Percentiles rank a stretch among this genome's conserved stretches.
Evolutionary conservation across 2,329 filamentous ascomycete species (phyloP).

Genomic region (Hirsutella minnesotensis): DNA sequence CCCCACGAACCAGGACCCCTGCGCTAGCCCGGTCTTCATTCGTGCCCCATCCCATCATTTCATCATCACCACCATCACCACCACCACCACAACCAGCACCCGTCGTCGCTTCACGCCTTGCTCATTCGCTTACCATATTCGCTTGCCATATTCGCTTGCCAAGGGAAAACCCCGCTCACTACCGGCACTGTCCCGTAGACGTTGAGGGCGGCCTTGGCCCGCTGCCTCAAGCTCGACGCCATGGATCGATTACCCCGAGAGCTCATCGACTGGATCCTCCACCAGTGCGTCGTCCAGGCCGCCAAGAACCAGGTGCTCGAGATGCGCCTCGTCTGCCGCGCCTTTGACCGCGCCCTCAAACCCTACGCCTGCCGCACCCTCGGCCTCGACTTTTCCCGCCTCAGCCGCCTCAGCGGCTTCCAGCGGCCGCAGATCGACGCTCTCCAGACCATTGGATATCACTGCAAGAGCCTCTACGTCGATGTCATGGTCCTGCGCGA

Average conservation of each 20-base stretch:
- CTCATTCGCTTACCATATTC: no score
- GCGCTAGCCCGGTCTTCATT: no score
- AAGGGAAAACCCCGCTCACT: no score
- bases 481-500: constrained; percentile 42
- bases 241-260: constrained; percentile 38
- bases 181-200: no score
- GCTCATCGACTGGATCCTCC: constrained; percentile 33
- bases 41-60: no score
- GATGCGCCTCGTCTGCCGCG: constrained; percentile 36
- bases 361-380: constrained; percentile 34
- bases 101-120: no score
- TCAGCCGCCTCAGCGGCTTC: constrained; percentile 24
- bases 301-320: constrained; percentile 32
- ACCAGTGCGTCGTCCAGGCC: constrained; percentile 25
- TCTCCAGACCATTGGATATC: constrained; percentile 31
- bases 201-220: background rate
- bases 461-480: constrained; percentile 37
- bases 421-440: constrained; percentile 24
- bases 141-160: no score
- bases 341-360: constrained; percentile 34
- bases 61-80: no score
- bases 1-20: no score
- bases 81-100: no score
- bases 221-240: background rate
- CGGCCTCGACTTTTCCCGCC: constrained; percentile 36